A percentile compares a stretch with the other conserved stretches of the same genome.
Evolutionary conservation across 2,329 filamentous ascomycete species (phyloP).

Genomic region (Hypoxylon rubiginosum): DNA sequence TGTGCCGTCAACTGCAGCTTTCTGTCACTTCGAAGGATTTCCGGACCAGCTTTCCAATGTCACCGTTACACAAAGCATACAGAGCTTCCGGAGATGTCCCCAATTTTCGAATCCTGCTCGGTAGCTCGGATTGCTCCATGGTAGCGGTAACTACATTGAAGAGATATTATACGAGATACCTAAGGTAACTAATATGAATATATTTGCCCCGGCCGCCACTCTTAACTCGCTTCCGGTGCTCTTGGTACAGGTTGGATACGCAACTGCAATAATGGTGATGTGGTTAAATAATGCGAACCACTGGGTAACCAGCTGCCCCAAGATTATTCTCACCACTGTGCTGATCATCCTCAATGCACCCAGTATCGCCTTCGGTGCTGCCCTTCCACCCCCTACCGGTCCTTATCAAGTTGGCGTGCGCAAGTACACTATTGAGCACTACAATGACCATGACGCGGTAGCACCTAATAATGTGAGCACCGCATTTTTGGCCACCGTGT

Average conservation of each 20-base stretch:
- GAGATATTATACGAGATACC: no score
- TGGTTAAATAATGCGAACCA: background rate
- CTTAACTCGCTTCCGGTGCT: background rate
- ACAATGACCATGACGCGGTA: conserved; percentile 41
- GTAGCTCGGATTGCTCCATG: no score
- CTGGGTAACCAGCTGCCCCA: background rate
- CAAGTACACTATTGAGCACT: conserved; percentile 38
- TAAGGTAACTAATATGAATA: no score
- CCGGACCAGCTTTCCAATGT: background rate
- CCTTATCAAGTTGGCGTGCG: conserved; percentile 43
- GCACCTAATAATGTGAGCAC: conserved; percentile 47
- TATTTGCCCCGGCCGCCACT: background rate
- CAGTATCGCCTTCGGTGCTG: conserved; percentile 4
- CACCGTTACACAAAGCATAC: background rate
- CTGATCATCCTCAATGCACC: background rate
- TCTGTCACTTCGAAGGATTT: background rate
- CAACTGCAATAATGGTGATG: background rate
- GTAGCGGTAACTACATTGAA: no score
- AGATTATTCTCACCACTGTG: no score
- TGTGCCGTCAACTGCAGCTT: background rate
- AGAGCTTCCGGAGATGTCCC: background rate
- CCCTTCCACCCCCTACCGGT: conserved; percentile 37
- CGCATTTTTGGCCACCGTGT: conserved; percentile 45
- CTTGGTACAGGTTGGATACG: background rate
- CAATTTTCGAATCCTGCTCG: conserved; percentile 5